Evolutionary conservation across 1,139 yeast genomes (phyloP).

Genomic region (Taphrina communis): DNA sequence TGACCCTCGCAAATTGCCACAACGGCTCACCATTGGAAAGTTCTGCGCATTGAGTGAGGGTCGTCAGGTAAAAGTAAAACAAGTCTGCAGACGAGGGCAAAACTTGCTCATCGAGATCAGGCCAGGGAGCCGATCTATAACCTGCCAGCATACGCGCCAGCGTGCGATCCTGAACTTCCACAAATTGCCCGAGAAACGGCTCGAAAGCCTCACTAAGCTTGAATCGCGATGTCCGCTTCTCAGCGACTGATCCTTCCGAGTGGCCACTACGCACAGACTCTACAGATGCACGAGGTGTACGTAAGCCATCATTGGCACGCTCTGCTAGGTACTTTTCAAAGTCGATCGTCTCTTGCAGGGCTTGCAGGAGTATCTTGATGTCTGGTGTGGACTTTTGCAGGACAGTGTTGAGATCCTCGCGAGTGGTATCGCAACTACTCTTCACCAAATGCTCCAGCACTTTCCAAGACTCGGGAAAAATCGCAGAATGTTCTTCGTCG

Average conservation of each 20-base stretch:
- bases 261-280: slow-evolving; percentile 36
- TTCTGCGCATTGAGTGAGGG: slow-evolving; percentile 75
- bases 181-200: slow-evolving; percentile 84
- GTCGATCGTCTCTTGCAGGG: slow-evolving; percentile 70
- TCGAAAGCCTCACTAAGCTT: slow-evolving; percentile 77
- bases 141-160: slow-evolving; percentile 65
- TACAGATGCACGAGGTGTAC: slow-evolving; percentile 46
- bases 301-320: slow-evolving; percentile 53
- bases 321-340: slow-evolving; percentile 77
- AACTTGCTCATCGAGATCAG: slow-evolving; percentile 55
- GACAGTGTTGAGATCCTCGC: slow-evolving; percentile 65
- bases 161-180: slow-evolving; percentile 76
- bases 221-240: slow-evolving; percentile 53
- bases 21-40: slow-evolving; percentile 73
- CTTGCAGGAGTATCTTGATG: slow-evolving; percentile 65
- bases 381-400: slow-evolving; percentile 55
- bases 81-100: slow-evolving; percentile 85
- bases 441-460: slow-evolving; percentile 66
- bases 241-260: slow-evolving; percentile 12
- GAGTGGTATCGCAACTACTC: slow-evolving; percentile 69
- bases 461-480: slow-evolving; percentile 76
- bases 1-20: slow-evolving; percentile 62
- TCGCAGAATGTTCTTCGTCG: slow-evolving; percentile 58
- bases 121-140: slow-evolving; percentile 48
- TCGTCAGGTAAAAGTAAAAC: slow-evolving; percentile 74